Percentiles rank a stretch among this genome's conserved stretches.
phyloP scores from a whole-genome alignment of 2,329 filamentous ascomycete species.

The Mariannaea elegans region DNA sequence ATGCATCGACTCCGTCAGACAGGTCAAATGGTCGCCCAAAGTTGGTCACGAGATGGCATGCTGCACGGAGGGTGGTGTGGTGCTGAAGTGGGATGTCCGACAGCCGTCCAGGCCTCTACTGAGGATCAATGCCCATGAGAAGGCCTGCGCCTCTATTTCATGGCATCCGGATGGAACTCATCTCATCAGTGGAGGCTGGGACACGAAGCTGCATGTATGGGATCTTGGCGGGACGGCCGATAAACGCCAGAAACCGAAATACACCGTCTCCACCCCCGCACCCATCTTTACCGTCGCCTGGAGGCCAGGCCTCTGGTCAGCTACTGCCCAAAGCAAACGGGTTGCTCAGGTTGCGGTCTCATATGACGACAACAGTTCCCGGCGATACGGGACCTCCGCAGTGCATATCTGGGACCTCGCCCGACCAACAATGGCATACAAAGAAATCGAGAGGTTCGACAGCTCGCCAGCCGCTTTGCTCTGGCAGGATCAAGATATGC shows the following conservation, averaged over 20 bases:
- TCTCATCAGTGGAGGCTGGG: conserved; percentile 69
- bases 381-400: conserved; percentile 63
- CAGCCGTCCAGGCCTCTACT: conserved; percentile 62
- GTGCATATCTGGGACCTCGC: conserved; percentile 77
- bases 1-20: conserved; percentile 58
- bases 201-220: conserved; percentile 72
- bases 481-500: conserved; percentile 71
- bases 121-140: conserved; percentile 69
- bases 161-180: conserved; percentile 77
- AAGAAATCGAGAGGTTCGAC: conserved; percentile 70
- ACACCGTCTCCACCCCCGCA: conserved; percentile 67
- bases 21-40: conserved; percentile 72
- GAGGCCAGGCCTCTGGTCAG: conserved; percentile 73
- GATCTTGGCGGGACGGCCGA: conserved; percentile 68
- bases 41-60: conserved; percentile 71
- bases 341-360: conserved; percentile 70
- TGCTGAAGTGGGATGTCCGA: conserved; percentile 72
- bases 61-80: conserved; percentile 68
- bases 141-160: conserved; percentile 65
- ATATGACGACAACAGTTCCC: conserved; percentile 65
- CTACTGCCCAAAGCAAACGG: conserved; percentile 66
- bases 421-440: conserved; percentile 72
- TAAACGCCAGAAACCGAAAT: conserved; percentile 71
- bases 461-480: conserved; percentile 65
- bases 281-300: conserved; percentile 68